Conservation (phyloP, 306 rosid species). For the Acacia confusa region DNA sequence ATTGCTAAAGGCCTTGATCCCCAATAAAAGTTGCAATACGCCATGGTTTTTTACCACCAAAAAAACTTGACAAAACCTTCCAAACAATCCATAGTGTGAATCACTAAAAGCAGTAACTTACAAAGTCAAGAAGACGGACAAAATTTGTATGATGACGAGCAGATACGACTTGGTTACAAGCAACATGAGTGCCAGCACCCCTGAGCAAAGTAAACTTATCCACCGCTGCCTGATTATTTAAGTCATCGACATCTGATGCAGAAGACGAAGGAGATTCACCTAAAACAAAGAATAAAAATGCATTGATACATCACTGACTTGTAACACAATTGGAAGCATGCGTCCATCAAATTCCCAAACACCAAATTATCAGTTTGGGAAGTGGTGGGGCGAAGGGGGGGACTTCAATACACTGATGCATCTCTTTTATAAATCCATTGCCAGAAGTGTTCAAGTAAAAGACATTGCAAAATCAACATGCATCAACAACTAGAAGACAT, state of each 20-base stretch:
- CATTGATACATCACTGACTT: constrained; percentile 16
- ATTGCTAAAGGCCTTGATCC: neutral
- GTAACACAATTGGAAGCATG: neutral
- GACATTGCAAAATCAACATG: constrained; percentile 24
- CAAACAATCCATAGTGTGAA: constrained; percentile 1
- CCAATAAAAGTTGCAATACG: neutral
- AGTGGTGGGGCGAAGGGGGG: neutral
- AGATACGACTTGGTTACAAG: constrained; percentile 54
- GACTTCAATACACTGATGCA: neutral
- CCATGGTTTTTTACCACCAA: constrained; percentile 18
- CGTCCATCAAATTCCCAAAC: constrained; percentile 1
- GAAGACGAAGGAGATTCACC: constrained; percentile 86
- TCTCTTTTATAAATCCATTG: constrained; percentile 7
- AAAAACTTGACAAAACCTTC: constrained; percentile 19
- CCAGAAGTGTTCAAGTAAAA: constrained; percentile 27
- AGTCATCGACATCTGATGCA: constrained; percentile 77
- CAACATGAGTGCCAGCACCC: constrained; percentile 45
- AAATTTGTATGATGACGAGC: constrained; percentile 51
- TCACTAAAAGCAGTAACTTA: constrained; percentile 44
- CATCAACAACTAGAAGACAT: constrained; percentile 18
- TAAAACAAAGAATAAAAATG: constrained; percentile 31
- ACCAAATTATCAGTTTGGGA: neutral
- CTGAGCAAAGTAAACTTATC: constrained; percentile 53
- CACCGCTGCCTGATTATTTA: constrained; percentile 51
- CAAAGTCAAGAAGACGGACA: constrained; percentile 69